Percentiles rank a stretch among this genome's conserved stretches.
phyloP scores from a whole-genome alignment of 768 basidiomycete species.

The Tulasnella sp. region DNA sequence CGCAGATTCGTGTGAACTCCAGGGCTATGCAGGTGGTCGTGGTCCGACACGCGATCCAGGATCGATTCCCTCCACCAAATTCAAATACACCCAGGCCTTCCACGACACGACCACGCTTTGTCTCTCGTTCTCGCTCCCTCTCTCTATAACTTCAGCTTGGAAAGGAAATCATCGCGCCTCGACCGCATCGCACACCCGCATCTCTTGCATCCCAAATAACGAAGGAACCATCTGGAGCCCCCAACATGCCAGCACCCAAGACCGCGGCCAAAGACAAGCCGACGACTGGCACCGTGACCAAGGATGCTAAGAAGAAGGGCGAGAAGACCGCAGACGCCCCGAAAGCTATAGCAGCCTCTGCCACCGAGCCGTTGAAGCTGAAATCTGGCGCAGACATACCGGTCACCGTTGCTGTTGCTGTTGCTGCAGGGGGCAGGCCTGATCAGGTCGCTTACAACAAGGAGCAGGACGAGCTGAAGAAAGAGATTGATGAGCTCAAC shows the following conservation, averaged over 20 bases:
- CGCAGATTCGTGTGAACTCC: no score
- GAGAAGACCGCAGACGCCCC: slow-evolving; percentile 12
- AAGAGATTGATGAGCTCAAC: slow-evolving; percentile 76
- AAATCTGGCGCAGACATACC: slow-evolving; percentile 17
- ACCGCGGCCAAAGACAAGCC: neutral
- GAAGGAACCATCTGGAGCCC: slow-evolving; percentile 17
- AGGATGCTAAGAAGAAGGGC: neutral
- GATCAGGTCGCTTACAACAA: slow-evolving; percentile 77
- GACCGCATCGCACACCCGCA: neutral
- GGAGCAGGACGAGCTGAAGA: slow-evolving; percentile 73
- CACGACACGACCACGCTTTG: neutral
- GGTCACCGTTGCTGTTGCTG: slow-evolving; percentile 15
- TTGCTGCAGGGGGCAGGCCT: slow-evolving; percentile 38
- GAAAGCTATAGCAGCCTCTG: neutral
- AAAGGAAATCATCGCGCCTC: neutral
- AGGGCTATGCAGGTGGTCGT: no score
- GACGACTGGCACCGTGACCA: neutral
- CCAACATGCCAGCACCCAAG: slow-evolving; percentile 22
- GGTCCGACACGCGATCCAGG: no score
- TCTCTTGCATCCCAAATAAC: slow-evolving; percentile 22
- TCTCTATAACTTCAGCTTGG: neutral
- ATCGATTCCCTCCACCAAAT: no score
- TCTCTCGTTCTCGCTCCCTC: neutral
- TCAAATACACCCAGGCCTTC: neutral
- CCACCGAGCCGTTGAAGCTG: slow-evolving; percentile 21